A percentile compares a stretch with the other conserved stretches of the same genome.
These are phyloP conservation scores for Cladophialophora psammophila DNA, from an alignment of 2,329 filamentous ascomycete genomes.

Conservation along the genomic window DNA sequence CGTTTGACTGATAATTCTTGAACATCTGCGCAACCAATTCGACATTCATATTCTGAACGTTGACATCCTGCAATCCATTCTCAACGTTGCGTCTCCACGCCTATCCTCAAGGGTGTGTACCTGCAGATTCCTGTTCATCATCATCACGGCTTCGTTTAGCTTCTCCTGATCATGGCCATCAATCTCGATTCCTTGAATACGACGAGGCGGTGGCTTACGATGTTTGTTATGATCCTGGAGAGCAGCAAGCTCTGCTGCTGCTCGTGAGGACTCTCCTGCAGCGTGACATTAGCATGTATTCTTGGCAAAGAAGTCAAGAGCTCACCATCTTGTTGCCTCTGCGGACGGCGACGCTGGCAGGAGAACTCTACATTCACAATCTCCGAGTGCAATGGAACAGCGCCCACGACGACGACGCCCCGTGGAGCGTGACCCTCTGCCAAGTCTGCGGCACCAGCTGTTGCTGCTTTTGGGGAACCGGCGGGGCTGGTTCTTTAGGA, in stretches of 20 bases:
- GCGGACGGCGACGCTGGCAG: not conserved
- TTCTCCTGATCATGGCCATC: slow-evolving; percentile 73
- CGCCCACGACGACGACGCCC: not conserved
- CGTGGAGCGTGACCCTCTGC: no score
- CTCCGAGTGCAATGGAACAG: not conserved
- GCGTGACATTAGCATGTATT: slow-evolving; percentile 12
- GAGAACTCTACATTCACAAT: not conserved
- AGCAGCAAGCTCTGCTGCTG: slow-evolving; percentile 94
- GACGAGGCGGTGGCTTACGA: slow-evolving; percentile 66
- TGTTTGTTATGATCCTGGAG: slow-evolving; percentile 95
- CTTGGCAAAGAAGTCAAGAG: not conserved
- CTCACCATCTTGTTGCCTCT: slow-evolving; percentile 13
- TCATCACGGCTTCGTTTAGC: slow-evolving; percentile 89
- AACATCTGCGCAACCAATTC: slow-evolving; percentile 99
- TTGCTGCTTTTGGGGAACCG: no score
- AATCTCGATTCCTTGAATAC: slow-evolving; percentile 29
- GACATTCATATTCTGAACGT: slow-evolving; percentile 98
- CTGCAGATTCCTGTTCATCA: slow-evolving; percentile 91
- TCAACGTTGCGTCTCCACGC: slow-evolving; percentile 7
- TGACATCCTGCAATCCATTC: slow-evolving; percentile 77
- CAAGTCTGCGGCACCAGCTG: no score
- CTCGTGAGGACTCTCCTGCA: slow-evolving; percentile 90
- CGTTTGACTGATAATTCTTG: slow-evolving; percentile 99
- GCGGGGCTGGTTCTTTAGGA: no score
- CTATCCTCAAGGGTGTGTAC: slow-evolving; percentile 53